Percentiles rank a stretch among this genome's conserved stretches.
Evolutionary conservation across 768 basidiomycete genomes (phyloP).

Genomic region (Boletus barrowsii): DNA sequence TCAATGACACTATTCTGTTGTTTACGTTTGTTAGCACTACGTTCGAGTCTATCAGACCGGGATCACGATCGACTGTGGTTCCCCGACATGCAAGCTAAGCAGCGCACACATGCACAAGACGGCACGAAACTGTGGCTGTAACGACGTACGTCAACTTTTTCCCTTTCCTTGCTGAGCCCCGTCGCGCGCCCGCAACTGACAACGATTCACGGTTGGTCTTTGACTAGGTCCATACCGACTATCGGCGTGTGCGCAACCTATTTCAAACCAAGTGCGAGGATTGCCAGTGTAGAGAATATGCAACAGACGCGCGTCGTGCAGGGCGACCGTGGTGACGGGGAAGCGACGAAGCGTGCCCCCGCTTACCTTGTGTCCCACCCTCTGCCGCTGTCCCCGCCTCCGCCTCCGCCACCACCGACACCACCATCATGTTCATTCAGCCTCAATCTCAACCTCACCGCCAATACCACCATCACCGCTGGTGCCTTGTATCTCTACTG

Average conservation of each 20-base stretch:
- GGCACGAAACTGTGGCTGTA: slow-evolving; percentile 57
- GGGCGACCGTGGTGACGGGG: slow-evolving; percentile 20
- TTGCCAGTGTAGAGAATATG: slow-evolving; percentile 41
- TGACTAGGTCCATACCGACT: slow-evolving; percentile 40
- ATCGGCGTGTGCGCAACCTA: slow-evolving; percentile 58
- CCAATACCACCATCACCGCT: background rate
- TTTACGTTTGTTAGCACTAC: slow-evolving; percentile 49
- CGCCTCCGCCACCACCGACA: slow-evolving; percentile 6
- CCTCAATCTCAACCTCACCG: background rate
- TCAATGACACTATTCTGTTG: background rate
- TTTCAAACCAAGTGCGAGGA: slow-evolving; percentile 63
- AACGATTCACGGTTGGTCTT: background rate
- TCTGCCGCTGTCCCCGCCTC: background rate
- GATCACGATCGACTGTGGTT: slow-evolving; percentile 51
- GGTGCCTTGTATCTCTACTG: slow-evolving; percentile 2
- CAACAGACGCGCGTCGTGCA: slow-evolving; percentile 33
- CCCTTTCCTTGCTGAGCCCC: background rate
- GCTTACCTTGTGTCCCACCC: background rate
- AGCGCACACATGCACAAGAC: slow-evolving; percentile 56
- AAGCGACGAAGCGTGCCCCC: background rate
- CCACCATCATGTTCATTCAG: background rate
- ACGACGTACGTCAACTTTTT: slow-evolving; percentile 31
- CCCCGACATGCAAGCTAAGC: slow-evolving; percentile 51
- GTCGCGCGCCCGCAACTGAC: slow-evolving; percentile 1
- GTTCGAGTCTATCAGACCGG: slow-evolving; percentile 63